Percentiles rank a stretch among this genome's conserved stretches.
Evolutionary conservation across 768 basidiomycete species (phyloP).

Genomic region (Antrodiella citrinella): DNA sequence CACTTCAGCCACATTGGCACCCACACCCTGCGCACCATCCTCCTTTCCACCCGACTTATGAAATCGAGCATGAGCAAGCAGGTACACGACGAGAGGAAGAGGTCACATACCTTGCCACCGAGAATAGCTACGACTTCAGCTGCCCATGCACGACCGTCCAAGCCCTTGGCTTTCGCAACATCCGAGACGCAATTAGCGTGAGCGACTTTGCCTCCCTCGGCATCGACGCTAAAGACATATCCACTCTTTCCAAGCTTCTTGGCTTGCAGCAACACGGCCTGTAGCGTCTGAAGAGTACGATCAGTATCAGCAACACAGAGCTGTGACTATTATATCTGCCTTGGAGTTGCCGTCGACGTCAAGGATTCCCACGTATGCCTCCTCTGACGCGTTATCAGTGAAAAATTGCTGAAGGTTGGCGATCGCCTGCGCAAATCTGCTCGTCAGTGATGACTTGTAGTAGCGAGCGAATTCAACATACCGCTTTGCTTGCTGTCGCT

Average conservation of each 20-base stretch:
- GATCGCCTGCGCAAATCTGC: slow-evolving; percentile 31
- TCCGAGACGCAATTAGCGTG: slow-evolving; percentile 82
- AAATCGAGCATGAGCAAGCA: too few species aligned
- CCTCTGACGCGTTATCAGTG: slow-evolving; percentile 60
- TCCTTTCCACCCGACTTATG: slow-evolving; percentile 89
- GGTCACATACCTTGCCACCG: slow-evolving; percentile 74
- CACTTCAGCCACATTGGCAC: slow-evolving; percentile 52
- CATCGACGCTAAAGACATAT: slow-evolving; percentile 82
- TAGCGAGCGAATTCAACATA: slow-evolving; percentile 24
- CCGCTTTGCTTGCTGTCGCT: slow-evolving; percentile 67
- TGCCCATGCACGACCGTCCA: slow-evolving; percentile 90
- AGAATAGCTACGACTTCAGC: slow-evolving; percentile 65
- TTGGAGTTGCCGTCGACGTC: slow-evolving; percentile 83
- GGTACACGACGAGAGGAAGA: background rate
- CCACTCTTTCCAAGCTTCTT: slow-evolving; percentile 76
- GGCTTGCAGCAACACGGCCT: slow-evolving; percentile 66
- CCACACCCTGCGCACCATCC: slow-evolving; percentile 86
- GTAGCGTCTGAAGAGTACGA: slow-evolving; percentile 16
- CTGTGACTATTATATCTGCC: slow-evolving; percentile 31
- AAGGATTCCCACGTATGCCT: slow-evolving; percentile 62
- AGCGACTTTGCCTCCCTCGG: slow-evolving; percentile 62
- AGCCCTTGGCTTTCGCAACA: slow-evolving; percentile 48
- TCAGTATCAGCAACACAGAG: too few species aligned
- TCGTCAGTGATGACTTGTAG: background rate
- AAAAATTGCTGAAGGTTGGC: slow-evolving; percentile 70